These are phyloP conservation scores for Pascua sp. DNA, from an alignment of 1,284 basidiomycete genomes.

Conservation along the genomic window DNA sequence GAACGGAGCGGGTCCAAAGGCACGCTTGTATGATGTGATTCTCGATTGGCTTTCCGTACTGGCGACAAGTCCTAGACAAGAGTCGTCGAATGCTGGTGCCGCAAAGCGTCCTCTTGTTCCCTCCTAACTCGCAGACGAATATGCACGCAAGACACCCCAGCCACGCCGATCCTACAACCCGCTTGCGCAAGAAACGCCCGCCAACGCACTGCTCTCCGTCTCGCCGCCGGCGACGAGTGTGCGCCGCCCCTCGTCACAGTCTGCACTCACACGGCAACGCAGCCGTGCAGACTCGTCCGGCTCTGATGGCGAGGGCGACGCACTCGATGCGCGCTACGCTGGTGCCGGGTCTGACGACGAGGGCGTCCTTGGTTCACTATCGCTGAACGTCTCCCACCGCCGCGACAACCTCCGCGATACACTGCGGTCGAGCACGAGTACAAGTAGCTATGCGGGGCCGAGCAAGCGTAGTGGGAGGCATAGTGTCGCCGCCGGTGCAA, in stretches of 20 bases:
- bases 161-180: too few species aligned
- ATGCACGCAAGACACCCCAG: too few species aligned
- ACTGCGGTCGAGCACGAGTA: conserved; percentile 2
- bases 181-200: too few species aligned
- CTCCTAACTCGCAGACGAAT: too few species aligned
- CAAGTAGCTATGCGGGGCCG: conserved; percentile 4
- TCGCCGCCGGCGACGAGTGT: too few species aligned
- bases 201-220: too few species aligned
- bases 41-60: too few species aligned
- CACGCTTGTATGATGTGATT: too few species aligned
- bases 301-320: conserved; percentile 16
- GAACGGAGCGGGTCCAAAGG: not conserved
- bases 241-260: not conserved
- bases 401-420: conserved; percentile 8
- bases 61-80: too few species aligned
- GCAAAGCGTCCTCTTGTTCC: too few species aligned
- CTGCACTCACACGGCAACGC: not conserved
- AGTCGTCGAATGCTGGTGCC: too few species aligned
- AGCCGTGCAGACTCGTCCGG: conserved; percentile 14
- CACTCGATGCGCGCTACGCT: conserved; percentile 24
- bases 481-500: conserved; percentile 37
- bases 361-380: conserved; percentile 23
- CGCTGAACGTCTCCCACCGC: conserved; percentile 27
- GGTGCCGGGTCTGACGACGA: conserved; percentile 11
- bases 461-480: conserved; percentile 43